Conservation (phyloP, 257 asterid species). For the Coffea eugenioides region DNA sequence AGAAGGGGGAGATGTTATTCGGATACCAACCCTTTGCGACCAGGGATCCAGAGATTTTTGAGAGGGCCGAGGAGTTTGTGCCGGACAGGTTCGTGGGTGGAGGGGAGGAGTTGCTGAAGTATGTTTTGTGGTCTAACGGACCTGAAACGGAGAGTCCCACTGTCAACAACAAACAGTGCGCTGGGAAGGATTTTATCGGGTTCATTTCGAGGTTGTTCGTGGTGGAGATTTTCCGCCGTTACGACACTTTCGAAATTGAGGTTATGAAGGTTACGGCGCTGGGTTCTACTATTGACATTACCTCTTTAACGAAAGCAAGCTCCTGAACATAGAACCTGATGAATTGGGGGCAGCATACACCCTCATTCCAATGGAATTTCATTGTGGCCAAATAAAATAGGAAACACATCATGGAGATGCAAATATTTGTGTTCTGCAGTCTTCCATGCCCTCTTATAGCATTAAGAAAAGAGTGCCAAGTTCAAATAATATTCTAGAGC, state of each 20-base stretch:
- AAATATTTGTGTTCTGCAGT: too few relatives aligned
- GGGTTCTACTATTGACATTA: slow-evolving; percentile 63
- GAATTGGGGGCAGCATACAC: too few relatives aligned
- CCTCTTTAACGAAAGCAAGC: slow-evolving; percentile 64
- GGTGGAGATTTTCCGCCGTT: slow-evolving; percentile 81
- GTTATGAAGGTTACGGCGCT: slow-evolving; percentile 48
- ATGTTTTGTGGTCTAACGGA: slow-evolving; percentile 89
- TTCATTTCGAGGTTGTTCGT: slow-evolving; percentile 63
- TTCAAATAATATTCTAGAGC: too few relatives aligned
- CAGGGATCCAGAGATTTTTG: slow-evolving; percentile 69
- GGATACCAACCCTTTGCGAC: slow-evolving; percentile 92
- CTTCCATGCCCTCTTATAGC: too few relatives aligned
- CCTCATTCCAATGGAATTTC: too few relatives aligned
- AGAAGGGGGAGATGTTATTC: slow-evolving; percentile 65
- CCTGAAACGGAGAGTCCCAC: slow-evolving; percentile 59
- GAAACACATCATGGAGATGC: too few relatives aligned
- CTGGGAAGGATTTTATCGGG: slow-evolving; percentile 89
- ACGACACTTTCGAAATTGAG: slow-evolving; percentile 72
- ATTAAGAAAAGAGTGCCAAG: too few relatives aligned
- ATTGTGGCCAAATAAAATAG: too few relatives aligned
- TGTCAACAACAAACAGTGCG: slow-evolving; percentile 68
- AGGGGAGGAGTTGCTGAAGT: slow-evolving; percentile 61
- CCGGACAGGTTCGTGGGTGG: slow-evolving; percentile 67
- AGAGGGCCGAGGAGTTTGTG: slow-evolving; percentile 75
- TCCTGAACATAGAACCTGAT: slow-evolving; percentile 23